Evolutionary conservation across 768 basidiomycete species (phyloP).

Genomic region (Chlorophyllum brunneum): DNA sequence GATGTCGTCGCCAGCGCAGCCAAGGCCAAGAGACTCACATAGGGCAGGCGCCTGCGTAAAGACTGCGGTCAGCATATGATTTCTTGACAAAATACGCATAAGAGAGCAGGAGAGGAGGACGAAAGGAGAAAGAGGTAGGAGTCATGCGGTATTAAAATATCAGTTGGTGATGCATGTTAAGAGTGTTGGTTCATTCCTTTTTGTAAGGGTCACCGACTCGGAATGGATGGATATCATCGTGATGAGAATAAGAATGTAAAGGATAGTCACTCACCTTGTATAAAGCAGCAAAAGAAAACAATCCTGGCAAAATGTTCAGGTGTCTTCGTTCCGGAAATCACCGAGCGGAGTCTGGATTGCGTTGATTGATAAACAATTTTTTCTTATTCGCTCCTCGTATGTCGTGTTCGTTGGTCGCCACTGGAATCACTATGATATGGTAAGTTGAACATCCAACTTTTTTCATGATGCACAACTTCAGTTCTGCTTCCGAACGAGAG

Average conservation of each 20-base stretch:
- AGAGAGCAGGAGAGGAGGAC: not conserved
- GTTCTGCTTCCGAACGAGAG: constrained; percentile 87
- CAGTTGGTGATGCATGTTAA: constrained; percentile 76
- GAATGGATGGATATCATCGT: constrained; percentile 70
- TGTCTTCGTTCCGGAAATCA: not conserved
- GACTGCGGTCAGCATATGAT: not conserved
- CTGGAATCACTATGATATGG: constrained; percentile 5
- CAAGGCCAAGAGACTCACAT: not conserved
- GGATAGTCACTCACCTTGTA: constrained; percentile 28
- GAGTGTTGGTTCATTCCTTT: constrained; percentile 62
- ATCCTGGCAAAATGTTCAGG: not conserved
- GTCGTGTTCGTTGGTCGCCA: not conserved
- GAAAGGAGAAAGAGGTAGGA: constrained; percentile 13
- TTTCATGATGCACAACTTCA: constrained; percentile 49
- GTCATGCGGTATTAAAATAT: constrained; percentile 21
- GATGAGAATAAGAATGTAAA: constrained; percentile 15
- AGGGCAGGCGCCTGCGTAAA: not conserved
- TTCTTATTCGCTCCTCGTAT: constrained; percentile 6
- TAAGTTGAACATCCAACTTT: constrained; percentile 19
- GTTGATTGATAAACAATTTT: constrained; percentile 1
- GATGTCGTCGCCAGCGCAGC: constrained; percentile 28
- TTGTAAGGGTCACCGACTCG: constrained; percentile 66
- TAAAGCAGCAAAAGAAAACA: not conserved
- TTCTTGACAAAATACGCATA: not conserved
- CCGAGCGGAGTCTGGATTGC: not conserved